Base-by-base conservation (phyloP, 1,284 basidiomycete species). In the Cryptococcus depauperatus region DNA sequence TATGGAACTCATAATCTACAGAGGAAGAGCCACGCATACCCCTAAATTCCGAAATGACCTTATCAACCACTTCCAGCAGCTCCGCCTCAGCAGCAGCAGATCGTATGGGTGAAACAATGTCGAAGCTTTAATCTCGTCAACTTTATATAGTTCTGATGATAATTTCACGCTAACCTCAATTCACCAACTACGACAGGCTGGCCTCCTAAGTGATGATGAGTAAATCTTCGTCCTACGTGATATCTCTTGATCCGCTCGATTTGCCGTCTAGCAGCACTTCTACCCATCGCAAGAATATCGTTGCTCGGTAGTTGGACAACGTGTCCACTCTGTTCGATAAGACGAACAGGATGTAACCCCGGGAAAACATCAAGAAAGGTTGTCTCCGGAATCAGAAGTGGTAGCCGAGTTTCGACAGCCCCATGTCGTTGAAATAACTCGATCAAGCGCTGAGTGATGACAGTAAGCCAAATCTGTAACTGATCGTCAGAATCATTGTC, bases 211-310 rank as follows among this genome's bases (percentile, higher is more conserved):
- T 59, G 50, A 9, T 60, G 50, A 28, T 69, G 62, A 0, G 54
- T 40, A 44, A 81, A 90, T 9, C 81, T 79, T 50, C 83, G 78
- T 26, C 81, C 77, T 27, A 93, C 82, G 67, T 90, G 84, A 70
- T 85, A 95, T 14, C 91, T 78, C 70, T 97, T 96, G 67, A 95
- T 89, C 33, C 92, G 75, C 55, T 79, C 79, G 40, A 80, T 77
- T 38, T 79, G 79, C 13, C 76, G 78, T 46, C 85, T 76, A 0
- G 85, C 87, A 14, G 88, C 88, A 33, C 87, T 75, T 37, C 90
- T 77, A 8, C 91, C 89, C 66, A 96, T 93, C 0, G 85, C 82
- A 2, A 85, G 74, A 11, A 92, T 74, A 11, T 82, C 78, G 50
- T 86, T 83, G 48, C 82, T 82, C 0, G 89, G 85, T 23, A 95